Evolutionary conservation across 2,329 filamentous ascomycete species (phyloP).

Genomic region (Pseudocercospora musae): DNA sequence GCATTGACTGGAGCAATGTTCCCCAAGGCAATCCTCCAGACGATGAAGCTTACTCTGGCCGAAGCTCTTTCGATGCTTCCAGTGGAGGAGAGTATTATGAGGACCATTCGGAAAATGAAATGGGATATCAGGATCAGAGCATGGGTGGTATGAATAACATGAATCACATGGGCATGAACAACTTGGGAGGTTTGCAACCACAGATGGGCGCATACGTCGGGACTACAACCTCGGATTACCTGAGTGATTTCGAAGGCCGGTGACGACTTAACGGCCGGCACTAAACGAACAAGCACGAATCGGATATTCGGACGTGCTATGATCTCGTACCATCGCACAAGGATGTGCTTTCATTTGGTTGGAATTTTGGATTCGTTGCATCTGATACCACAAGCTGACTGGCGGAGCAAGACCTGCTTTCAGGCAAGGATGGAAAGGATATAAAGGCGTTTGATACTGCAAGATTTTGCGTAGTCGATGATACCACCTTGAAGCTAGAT

Average conservation of each 20-base stretch:
- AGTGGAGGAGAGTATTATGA: slow-evolving; percentile 67
- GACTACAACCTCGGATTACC: slow-evolving; percentile 28
- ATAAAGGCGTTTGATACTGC: slow-evolving; percentile 5
- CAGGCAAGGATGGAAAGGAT: slow-evolving; percentile 1
- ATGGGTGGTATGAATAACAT: slow-evolving; percentile 24
- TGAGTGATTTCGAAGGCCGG: slow-evolving; percentile 36
- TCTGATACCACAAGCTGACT: slow-evolving; percentile 5
- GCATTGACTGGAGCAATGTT: slow-evolving; percentile 79
- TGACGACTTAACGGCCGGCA: slow-evolving; percentile 21
- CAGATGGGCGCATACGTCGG: slow-evolving; percentile 14
- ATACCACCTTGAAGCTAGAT: slow-evolving; percentile 6
- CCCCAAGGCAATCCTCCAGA: slow-evolving; percentile 48
- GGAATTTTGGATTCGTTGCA: slow-evolving; percentile 1
- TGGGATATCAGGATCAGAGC: slow-evolving; percentile 26
- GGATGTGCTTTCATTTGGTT: not conserved
- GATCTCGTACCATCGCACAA: not conserved
- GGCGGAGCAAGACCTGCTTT: not conserved
- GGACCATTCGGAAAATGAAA: slow-evolving; percentile 59
- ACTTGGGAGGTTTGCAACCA: slow-evolving; percentile 19
- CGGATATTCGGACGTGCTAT: not conserved
- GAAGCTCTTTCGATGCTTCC: slow-evolving; percentile 77
- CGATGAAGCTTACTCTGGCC: slow-evolving; percentile 61
- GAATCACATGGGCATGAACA: slow-evolving; percentile 14
- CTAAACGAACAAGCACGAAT: not conserved
- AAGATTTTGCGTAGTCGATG: slow-evolving; percentile 5